These are phyloP conservation scores for Pythium sukuiense DNA, from an alignment of 352 stramenopile species.

Conservation along the genomic window DNA sequence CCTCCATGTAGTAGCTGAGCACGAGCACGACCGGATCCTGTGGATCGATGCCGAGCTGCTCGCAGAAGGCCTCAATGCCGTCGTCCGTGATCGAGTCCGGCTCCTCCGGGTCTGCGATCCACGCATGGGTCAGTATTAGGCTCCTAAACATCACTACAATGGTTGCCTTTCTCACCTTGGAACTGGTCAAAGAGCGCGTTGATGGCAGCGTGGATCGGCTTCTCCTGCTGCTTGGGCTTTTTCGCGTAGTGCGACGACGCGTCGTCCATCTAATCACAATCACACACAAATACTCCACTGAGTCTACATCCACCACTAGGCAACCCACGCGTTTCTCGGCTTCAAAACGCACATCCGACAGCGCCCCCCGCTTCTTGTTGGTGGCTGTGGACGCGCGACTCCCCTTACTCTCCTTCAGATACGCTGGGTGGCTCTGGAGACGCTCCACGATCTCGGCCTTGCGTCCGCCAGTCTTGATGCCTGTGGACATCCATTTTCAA, in stretches of 20 bases:
- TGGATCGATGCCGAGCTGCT: constrained; percentile 64
- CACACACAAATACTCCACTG: neutral
- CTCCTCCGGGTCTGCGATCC: constrained; percentile 55
- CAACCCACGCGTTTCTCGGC: neutral
- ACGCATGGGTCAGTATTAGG: neutral
- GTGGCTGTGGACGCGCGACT: constrained; percentile 10
- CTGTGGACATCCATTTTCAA: constrained; percentile 26
- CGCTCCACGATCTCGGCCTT: constrained; percentile 80
- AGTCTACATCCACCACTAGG: neutral
- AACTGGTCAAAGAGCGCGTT: constrained; percentile 63
- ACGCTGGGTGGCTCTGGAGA: constrained; percentile 58
- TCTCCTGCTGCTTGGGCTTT: constrained; percentile 47
- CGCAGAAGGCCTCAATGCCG: constrained; percentile 73
- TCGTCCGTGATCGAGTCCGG: constrained; percentile 74
- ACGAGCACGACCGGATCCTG: constrained; percentile 83
- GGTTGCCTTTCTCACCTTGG: constrained; percentile 36
- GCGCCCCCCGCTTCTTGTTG: constrained; percentile 43
- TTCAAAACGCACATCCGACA: constrained; percentile 25
- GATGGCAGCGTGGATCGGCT: constrained; percentile 41
- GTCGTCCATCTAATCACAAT: constrained; percentile 8
- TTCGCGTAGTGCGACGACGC: constrained; percentile 36
- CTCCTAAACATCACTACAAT: neutral
- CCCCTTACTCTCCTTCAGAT: constrained; percentile 34
- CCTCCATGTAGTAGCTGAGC: constrained; percentile 79
- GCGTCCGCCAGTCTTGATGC: constrained; percentile 63